Evolutionary conservation across 768 basidiomycete genomes (phyloP), one percentile per base, ranked within the genome.

Genomic region (Hebeloma cylindrosporum): DNA sequence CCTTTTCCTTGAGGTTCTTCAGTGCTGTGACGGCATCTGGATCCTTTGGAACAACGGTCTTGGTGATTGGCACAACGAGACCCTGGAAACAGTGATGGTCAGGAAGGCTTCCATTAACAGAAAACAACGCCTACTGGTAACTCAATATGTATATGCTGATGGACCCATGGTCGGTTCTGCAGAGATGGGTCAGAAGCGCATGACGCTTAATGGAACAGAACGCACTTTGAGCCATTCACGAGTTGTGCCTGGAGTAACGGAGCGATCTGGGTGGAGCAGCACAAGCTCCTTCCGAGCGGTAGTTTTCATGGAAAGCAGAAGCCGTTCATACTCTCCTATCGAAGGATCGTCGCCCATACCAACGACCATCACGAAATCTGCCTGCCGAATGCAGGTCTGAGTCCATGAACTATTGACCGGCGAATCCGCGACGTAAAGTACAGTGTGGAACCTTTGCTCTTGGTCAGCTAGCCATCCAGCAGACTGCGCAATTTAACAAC

Each of bases 211-310:
- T n/a, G n/a, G 13, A 26, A n/a, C 7, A 34, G 7, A 10, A 58
- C 65, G 25, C 45, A 90, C 93, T 77, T 93, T 92, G 40, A 99
- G 74, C 95, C 96, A 99, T 63, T 89, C 88, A 30, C 95, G 79
- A 27, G 96, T 99, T 7, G 89, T 93, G 2, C 95, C 95, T 3
- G 93, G 85, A 7, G 78, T 70, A 3, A 98, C 90, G 16, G 83
- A 84, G 28, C 93, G 83, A 60, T 96, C 91, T 2, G 93, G 85
- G 58, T 99, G 96, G 7, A 99, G 73, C 4, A 99, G 73, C 4
- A 99, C 85, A 20, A 99, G 79, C 62, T 99, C 96, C 66, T 98
- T 98, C 43, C 96, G 73, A n/a, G 95, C 96, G 0, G 95, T 98
- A 0, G 95, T 97, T 71, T 98, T 98, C 77, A 93, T 88, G 1